Base-by-base conservation (phyloP, 257 asterid species). In the Cruciata laevipes region DNA sequence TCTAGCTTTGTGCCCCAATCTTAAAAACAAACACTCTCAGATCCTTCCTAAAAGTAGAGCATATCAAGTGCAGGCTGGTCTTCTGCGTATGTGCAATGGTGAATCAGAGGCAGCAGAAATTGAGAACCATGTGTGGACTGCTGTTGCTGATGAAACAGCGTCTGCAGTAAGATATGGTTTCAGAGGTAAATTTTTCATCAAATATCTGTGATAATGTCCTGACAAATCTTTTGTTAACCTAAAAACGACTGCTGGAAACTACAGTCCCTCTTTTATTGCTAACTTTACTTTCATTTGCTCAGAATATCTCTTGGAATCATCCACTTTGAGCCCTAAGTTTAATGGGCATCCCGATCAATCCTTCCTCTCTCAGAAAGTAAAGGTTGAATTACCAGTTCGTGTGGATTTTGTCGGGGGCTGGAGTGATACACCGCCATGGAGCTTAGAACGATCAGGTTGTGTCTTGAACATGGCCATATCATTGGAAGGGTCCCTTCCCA, bases 381-480 rank as follows among this genome's bases (percentile, higher is more conserved):
- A 78, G 83, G 88, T 85, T 69, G 97, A 94, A 79, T 76, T 94
- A 75, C 97, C 99, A 16, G 99, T 94, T 73, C 87, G 96, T 53
- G 96, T 90, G 71, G 95, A 94, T 82, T 94, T 94, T 81, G 95
- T 81, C 49, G 99, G 99, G 60, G 97, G 97, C 47, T 94, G 99
- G 99, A 94, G 97, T 64, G 97, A 94, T 72, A 90, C 96, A 69
- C 99, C 95, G 75, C 97, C 97, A 20, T 93, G 99, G 97, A 94
- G 97, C 82, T 82, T 88, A 83, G 96, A 94, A 77, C 99, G 97
- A 64, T 85, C 86, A 27, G 99, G 99, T 38, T 88, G 95, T 58
- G 97, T 90, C 70, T 80, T 94, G 69, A 90, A 94, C 84, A 88
- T 90, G 97, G 99, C 99, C 74, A 88, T 94, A 73, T 83, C 79